Conservation (phyloP, 2,329 filamentous ascomycete genomes). For the Alternaria rosae region DNA sequence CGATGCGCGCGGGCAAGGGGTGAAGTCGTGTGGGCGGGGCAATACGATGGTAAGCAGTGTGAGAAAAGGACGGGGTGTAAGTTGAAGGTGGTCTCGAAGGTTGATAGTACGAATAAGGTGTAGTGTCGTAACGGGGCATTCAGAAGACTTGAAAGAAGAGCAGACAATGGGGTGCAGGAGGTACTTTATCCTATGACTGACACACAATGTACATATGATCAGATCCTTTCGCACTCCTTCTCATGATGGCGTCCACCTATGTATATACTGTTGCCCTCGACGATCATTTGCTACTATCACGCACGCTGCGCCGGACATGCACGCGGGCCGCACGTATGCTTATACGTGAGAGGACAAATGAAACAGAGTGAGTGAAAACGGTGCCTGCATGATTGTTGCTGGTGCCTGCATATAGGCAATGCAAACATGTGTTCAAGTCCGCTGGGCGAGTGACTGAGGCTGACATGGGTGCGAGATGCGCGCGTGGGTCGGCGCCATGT, state of each 20-base stretch:
- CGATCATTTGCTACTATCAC: constrained; percentile 32
- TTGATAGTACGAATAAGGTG: constrained; percentile 21
- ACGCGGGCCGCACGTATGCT: constrained; percentile 25
- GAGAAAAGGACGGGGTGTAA: constrained; percentile 27
- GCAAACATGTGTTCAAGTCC: constrained; percentile 39
- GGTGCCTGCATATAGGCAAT: constrained; percentile 35
- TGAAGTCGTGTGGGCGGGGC: constrained; percentile 31
- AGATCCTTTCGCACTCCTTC: constrained; percentile 9
- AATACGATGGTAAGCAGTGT: constrained; percentile 30
- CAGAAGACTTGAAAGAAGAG: constrained; percentile 13
- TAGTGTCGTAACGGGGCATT: constrained; percentile 32
- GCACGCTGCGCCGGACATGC: constrained; percentile 16
- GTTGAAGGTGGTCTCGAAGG: constrained; percentile 29
- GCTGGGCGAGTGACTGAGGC: constrained; percentile 36
- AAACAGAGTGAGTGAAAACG: constrained; percentile 30
- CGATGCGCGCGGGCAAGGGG: constrained; percentile 29
- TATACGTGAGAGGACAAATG: constrained; percentile 20
- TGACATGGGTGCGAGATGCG: constrained; percentile 32
- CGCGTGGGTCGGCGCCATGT: constrained; percentile 41
- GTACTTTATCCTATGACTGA: constrained; percentile 25
- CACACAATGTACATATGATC: constrained; percentile 19
- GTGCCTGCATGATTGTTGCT: constrained; percentile 40
- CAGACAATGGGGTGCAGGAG: constrained; percentile 11
- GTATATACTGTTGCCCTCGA: constrained; percentile 23
- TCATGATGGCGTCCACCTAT: constrained; percentile 22